Evolutionary conservation across 192 early-diverging fungal genomes (phyloP), one percentile per base, ranked within the genome.

Genomic region (Paraglomus occultum): DNA sequence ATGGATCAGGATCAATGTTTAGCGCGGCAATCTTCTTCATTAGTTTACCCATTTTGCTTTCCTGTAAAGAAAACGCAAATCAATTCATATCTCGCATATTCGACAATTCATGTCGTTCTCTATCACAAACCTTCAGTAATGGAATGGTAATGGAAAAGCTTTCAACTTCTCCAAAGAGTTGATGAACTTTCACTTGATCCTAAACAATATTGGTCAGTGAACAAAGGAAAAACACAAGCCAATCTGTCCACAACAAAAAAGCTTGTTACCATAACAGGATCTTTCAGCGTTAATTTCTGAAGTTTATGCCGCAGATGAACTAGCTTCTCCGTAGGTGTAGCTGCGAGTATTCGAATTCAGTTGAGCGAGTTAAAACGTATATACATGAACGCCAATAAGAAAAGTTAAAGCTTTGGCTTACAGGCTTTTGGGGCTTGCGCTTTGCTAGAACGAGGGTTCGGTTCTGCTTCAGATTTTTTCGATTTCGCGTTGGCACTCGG

Each of bases 1-100:
- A 57, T 11, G 51, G 70, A 43, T 79, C 77, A 14, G 42, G 71
- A 15, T 74, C 73, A 31, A 75, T 67, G 47, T 79, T 50, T 14
- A 73, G 51, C 17, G 18, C 51, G 14, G 71, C 70, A 44, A 79
- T 79, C 67, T 79, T 79, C 62, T 74, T 75, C 77, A 79, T 79
- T 5, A 79, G 57, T 12, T 74, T 71, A 40, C 77, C 77, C n/a
- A 79, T 75, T 53, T 79, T 79, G 31, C 71, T 79, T 53, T 75
- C 77, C 77, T 79, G 60, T 62, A 47, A 18, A 59, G 48, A 10
- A 20, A 49, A 11, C 10, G 15, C 22, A 10, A 48, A 22, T 53
- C 4, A 49, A 18, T 39, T 42, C 17, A 50, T 61, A 31, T 23
- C 18, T 44, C 20, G 11, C 8, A 64, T 45, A 48, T 61, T 51